A percentile compares a stretch with the other conserved stretches of the same genome.
Evolutionary conservation across 2,329 filamentous ascomycete genomes (phyloP).

Genomic region (Claviceps sp.): DNA sequence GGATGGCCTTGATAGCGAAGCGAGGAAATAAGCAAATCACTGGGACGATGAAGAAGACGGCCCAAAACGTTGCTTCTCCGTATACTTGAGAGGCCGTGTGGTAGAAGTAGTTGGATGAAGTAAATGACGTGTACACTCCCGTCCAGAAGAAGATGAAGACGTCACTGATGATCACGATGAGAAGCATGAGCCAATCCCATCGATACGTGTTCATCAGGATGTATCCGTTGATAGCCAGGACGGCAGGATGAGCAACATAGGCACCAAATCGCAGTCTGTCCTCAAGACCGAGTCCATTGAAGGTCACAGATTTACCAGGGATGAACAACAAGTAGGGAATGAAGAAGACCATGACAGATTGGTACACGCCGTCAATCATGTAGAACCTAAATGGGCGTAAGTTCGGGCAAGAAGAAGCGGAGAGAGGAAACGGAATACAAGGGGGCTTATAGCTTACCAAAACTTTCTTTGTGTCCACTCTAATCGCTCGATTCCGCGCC

Average conservation of each 20-base stretch:
- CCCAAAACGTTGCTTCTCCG: slow-evolving; percentile 74
- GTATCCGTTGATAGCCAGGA: slow-evolving; percentile 85
- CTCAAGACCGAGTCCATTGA: slow-evolving; percentile 60
- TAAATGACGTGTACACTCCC: slow-evolving; percentile 57
- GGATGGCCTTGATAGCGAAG: slow-evolving; percentile 72
- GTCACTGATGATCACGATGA: slow-evolving; percentile 71
- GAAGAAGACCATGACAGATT: slow-evolving; percentile 87
- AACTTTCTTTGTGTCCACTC: slow-evolving; percentile 97
- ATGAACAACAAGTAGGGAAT: slow-evolving; percentile 74
- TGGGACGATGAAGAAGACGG: slow-evolving; percentile 63
- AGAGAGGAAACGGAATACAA: not conserved
- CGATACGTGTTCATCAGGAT: slow-evolving; percentile 92
- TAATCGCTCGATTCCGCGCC: slow-evolving; percentile 83
- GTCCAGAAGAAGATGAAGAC: slow-evolving; percentile 94
- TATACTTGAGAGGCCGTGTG: slow-evolving; percentile 68
- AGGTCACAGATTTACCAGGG: slow-evolving; percentile 53
- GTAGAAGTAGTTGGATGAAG: slow-evolving; percentile 49
- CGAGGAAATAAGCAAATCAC: slow-evolving; percentile 76
- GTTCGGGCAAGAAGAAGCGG: too few relatives aligned
- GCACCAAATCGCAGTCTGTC: slow-evolving; percentile 78
- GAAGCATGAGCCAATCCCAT: slow-evolving; percentile 92
- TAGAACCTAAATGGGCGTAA: slow-evolving; percentile 53
- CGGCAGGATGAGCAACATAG: slow-evolving; percentile 71
- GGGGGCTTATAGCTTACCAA: slow-evolving; percentile 47
- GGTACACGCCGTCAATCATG: slow-evolving; percentile 89